Conservation (phyloP, 208 protist genomes). For the Crithidia thermophila region DNA sequence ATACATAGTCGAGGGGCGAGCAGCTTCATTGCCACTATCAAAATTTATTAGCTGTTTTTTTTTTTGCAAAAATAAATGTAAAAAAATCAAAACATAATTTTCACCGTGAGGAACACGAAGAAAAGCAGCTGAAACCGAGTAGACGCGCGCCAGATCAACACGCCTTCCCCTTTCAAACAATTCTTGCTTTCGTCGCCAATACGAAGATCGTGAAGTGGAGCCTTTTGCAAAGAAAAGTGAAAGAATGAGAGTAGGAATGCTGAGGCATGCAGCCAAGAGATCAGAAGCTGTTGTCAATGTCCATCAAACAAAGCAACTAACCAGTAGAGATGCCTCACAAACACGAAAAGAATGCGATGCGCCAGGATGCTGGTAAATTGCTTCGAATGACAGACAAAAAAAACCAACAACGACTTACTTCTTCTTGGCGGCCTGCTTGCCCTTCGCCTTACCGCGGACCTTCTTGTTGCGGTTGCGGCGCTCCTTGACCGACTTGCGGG, state of each 20-base stretch:
- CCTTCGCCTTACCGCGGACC: slow-evolving; percentile 97
- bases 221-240: too few relatives aligned
- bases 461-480: slow-evolving; percentile 99
- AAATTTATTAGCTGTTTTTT: too few relatives aligned
- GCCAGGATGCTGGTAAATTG: neutral
- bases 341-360: neutral
- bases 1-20: too few relatives aligned
- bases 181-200: too few relatives aligned
- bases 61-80: neutral
- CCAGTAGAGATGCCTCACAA: neutral
- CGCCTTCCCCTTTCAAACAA: too few relatives aligned
- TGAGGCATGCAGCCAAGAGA: neutral
- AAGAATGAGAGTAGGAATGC: too few relatives aligned
- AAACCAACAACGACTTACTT: slow-evolving; percentile 74
- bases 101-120: neutral
- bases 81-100: slow-evolving; percentile 5
- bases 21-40: too few relatives aligned
- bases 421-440: slow-evolving; percentile 91
- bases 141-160: slow-evolving; percentile 3
- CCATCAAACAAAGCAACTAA: neutral
- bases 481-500: slow-evolving; percentile 99
- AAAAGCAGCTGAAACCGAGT: neutral
- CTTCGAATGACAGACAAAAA: too few relatives aligned
- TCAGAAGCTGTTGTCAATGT: too few relatives aligned
- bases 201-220: too few relatives aligned